Percentiles rank a stretch among this genome's conserved stretches.
phyloP scores from a whole-genome alignment of 495 filamentous ascomycete genomes.

The Bryoglossum gracile region DNA sequence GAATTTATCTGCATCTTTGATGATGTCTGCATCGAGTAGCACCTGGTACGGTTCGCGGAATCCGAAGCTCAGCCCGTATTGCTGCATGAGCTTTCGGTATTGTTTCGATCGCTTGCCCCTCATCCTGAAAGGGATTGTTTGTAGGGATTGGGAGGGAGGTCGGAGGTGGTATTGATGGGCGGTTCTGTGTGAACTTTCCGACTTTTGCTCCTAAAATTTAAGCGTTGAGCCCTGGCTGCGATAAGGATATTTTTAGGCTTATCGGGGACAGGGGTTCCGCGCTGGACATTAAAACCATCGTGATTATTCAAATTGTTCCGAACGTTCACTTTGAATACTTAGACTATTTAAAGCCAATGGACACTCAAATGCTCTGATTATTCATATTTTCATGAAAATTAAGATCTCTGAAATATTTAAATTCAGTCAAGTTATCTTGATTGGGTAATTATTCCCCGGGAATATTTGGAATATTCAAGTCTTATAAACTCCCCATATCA shows the following conservation, averaged over 20 bases:
- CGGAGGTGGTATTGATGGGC: not conserved
- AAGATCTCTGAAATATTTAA: too few relatives aligned
- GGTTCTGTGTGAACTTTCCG: too few relatives aligned
- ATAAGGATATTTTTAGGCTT: conserved; percentile 1
- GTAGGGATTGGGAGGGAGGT: not conserved
- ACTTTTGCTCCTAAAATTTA: conserved; percentile 6
- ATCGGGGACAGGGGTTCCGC: conserved; percentile 3
- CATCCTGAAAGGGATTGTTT: conserved; percentile 43
- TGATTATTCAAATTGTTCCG: too few relatives aligned
- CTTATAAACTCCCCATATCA: too few relatives aligned
- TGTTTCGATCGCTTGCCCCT: conserved; percentile 89
- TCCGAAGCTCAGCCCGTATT: conserved; percentile 73
- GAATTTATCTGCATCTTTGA: conserved; percentile 62
- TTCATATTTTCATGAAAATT: too few relatives aligned
- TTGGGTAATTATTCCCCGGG: too few relatives aligned
- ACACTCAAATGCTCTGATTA: too few relatives aligned
- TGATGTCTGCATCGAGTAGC: conserved; percentile 77
- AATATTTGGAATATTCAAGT: too few relatives aligned
- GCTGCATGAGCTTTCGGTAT: conserved; percentile 93
- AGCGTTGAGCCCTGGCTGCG: not conserved
- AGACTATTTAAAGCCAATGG: too few relatives aligned
- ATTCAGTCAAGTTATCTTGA: too few relatives aligned
- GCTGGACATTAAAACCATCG: too few relatives aligned
- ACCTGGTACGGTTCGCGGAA: conserved; percentile 95
- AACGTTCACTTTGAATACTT: too few relatives aligned